Conservation (phyloP, 495 filamentous ascomycete genomes). For the Penicillium goetzii region DNA sequence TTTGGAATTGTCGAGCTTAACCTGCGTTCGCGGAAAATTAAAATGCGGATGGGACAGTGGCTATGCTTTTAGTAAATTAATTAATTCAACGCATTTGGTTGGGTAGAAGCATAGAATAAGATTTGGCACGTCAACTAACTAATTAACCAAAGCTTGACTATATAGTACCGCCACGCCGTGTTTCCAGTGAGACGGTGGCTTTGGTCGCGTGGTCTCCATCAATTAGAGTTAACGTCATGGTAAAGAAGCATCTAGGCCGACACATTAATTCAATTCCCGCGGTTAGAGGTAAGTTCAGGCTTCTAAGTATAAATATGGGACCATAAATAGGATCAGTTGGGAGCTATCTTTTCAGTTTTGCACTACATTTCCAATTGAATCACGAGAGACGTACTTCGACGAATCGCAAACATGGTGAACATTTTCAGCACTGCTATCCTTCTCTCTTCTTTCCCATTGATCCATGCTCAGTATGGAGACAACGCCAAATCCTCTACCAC, state of each 20-base stretch:
- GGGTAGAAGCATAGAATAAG: not conserved
- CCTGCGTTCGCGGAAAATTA: not conserved
- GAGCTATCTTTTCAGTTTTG: not conserved
- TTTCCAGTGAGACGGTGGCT: not conserved
- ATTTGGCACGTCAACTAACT: not conserved
- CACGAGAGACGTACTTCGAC: not conserved
- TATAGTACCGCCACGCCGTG: not conserved
- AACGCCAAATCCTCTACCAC: not conserved
- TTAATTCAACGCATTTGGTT: not conserved
- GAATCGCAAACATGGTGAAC: not conserved
- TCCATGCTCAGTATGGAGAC: constrained; percentile 2
- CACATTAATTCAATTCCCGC: not conserved
- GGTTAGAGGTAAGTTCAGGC: not conserved
- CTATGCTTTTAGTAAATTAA: not conserved
- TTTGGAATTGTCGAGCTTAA: not conserved
- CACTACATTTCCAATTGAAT: not conserved
- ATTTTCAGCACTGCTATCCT: not conserved
- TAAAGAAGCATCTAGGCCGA: not conserved
- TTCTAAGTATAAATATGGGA: not conserved
- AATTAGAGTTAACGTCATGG: not conserved
- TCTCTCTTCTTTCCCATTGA: not conserved
- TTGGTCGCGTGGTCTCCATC: not conserved
- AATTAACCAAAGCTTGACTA: not conserved
- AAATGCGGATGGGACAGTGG: not conserved
- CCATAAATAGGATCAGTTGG: not conserved